Evolutionary conservation across 495 filamentous ascomycete species (phyloP), one percentile per base, ranked within the genome.

Genomic region (Trichoderma virens): DNA sequence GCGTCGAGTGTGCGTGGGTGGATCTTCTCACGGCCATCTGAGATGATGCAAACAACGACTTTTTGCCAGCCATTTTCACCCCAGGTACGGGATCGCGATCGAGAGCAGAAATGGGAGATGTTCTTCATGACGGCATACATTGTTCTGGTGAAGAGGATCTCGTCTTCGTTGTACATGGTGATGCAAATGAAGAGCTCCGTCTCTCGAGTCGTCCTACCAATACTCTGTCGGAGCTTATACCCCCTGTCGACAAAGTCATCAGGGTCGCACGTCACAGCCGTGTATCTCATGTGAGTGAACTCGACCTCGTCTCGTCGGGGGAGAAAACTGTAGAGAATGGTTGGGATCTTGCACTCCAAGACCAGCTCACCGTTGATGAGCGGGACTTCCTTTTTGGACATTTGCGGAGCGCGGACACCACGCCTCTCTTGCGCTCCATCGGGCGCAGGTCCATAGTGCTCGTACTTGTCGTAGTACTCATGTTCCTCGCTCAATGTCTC

Each of bases 221-320:
- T 90, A 72, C 95, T 93, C 75, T 98, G 95, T n/a, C 95, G 88
- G 69, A 99, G 74, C 74, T 95, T 94, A 78, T 98, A 99, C 0
- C 94, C 93, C 61, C 86, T 81, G 18, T 84, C 80, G 0, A 90
- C 87, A 67, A 95, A 99, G 70, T 99, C 93, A 72, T 98, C 93
- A 0, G 95, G 95, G 72, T 99, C 95, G 71, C 93, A 97, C 1
- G 95, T 99, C 39, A 97, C 94, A n/a, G 95, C 95, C 34, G 95
- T 98, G 71, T 99, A 99, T n/a, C 95, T 89, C 95, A 98, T 98
- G 73, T 99, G 93, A 0, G 95, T 99, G 73, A 98, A 99, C 74
- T 99, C 95, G 60, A 90, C 85, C 67, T 96, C 92, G 73, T 98
- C 92, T 30, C 93, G 83, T 35, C 92, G 83, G 0, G 95, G 95